A percentile compares a stretch with the other conserved stretches of the same genome.
Evolutionary conservation across 495 filamentous ascomycete genomes (phyloP).

Genomic region (Tuber borchii): DNA sequence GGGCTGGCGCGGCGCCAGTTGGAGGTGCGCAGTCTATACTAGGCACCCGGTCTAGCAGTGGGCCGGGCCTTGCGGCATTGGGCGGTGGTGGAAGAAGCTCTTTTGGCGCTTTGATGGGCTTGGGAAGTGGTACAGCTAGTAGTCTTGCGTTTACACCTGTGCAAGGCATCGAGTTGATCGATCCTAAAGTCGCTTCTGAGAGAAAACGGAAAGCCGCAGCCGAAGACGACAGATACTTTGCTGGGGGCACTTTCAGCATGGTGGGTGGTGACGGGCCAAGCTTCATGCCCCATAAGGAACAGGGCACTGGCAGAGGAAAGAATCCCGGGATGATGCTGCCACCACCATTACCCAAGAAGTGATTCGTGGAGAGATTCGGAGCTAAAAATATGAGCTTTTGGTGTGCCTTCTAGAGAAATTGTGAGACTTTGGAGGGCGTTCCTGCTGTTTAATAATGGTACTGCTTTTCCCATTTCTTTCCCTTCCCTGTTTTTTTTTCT

Average conservation of each 20-base stretch:
- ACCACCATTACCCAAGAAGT: conserved; percentile 35
- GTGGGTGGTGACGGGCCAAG: conserved; percentile 52
- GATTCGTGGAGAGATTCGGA: neutral
- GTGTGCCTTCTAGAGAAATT: conserved; percentile 15
- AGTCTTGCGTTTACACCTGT: conserved; percentile 89
- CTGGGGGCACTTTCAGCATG: conserved; percentile 90
- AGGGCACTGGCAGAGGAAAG: conserved; percentile 51
- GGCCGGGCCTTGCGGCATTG: conserved; percentile 66
- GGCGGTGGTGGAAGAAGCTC: conserved; percentile 55
- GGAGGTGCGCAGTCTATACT: conserved; percentile 55
- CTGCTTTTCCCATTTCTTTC: conserved; percentile 31
- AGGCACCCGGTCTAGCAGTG: conserved; percentile 53
- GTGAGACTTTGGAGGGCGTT: conserved; percentile 6
- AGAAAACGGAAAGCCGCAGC: conserved; percentile 80
- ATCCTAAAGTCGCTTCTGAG: conserved; percentile 82
- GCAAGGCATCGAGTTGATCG: conserved; percentile 90
- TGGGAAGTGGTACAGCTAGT: conserved; percentile 66
- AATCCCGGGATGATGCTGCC: conserved; percentile 36
- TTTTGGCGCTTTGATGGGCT: conserved; percentile 48
- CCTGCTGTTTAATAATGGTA: conserved; percentile 23
- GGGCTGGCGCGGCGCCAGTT: conserved; percentile 69
- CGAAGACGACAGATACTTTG: conserved; percentile 93
- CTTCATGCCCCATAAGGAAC: conserved; percentile 52
- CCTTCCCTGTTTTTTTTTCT: conserved; percentile 15
- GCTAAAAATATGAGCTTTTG: conserved; percentile 4